Evolutionary conservation across 345 rosid genomes (phyloP), one percentile per base, ranked within the genome.

Genomic region (Citrus glauca): DNA sequence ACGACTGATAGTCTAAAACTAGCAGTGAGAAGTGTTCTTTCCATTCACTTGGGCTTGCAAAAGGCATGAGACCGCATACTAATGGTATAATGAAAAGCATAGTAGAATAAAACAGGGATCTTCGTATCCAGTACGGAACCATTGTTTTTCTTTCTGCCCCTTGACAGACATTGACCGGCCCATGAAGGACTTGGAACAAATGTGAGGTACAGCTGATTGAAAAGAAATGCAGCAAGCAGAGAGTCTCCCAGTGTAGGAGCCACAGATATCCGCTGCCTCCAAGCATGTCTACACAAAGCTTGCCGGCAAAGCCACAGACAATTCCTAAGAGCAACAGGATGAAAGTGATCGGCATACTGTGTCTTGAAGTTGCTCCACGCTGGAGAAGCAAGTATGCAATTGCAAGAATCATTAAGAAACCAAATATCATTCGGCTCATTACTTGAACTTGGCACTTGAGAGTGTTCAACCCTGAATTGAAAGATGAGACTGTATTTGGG

Each of bases 241-340:
- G 81, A 76, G 77, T 66, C 73, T 91, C 96, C 98, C 98, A 97
- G 60, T 87, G 82, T 2, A 87, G 19, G 13, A 94, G 87, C 99
- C 99, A 97, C 35, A 68, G 82, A 8, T 80, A 73, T 61, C 98
- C 99, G 1, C 85, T 80, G 37, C 99, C 98, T 17, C 98, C 98
- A 33, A 97, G 56, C 1, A 95, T 90, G 83, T 94, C 98, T 1
- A 94, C 90, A 37, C 99, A 92, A 20, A 91, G 62, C 85, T 92
- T 97, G 55, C 95, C 98, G 0, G 92, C 86, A 50, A 86, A 79
- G 74, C 98, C 99, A 71, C 99, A 92, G 17, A 57, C 77, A 38
- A 72, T 70, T 75, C 97, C 99, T 24, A 94, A 82, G 72, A 94
- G 86, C 66, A 96, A 60, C 27, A 96, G 81, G 9, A 94, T 85